These are phyloP conservation scores for Histomonas meleagridis DNA, from an alignment of 208 protist genomes.

Conservation along the genomic window DNA sequence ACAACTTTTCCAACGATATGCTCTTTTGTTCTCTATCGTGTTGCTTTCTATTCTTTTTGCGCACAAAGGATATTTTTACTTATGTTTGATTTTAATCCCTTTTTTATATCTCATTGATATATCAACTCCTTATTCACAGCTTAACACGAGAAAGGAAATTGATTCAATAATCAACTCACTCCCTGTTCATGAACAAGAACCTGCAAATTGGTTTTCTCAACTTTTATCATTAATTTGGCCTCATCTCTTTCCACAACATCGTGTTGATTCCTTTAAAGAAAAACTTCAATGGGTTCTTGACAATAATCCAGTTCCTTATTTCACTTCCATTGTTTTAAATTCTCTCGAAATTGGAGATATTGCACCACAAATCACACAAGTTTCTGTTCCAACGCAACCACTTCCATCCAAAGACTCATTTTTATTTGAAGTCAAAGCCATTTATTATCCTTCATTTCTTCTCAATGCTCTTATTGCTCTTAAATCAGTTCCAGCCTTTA, in stretches of 20 bases:
- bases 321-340: neutral
- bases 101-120: neutral
- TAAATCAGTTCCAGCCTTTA: neutral
- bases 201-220: neutral
- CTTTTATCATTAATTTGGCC: neutral
- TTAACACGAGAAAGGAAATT: neutral
- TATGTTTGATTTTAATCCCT: neutral
- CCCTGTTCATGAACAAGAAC: neutral
- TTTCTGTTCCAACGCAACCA: neutral
- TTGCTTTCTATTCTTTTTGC: neutral
- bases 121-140: neutral
- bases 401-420: neutral
- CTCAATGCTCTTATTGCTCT: neutral
- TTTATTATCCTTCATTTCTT: constrained; percentile 16
- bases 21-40: neutral
- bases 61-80: neutral
- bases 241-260: neutral
- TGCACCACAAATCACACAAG: neutral
- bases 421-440: neutral
- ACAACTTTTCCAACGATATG: neutral
- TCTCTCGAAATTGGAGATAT: neutral
- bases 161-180: neutral
- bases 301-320: neutral
- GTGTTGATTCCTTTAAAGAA: neutral
- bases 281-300: neutral